These are phyloP conservation scores for Porpolomopsis calyptriformis DNA, from an alignment of 768 basidiomycete species.

Conservation along the genomic window DNA sequence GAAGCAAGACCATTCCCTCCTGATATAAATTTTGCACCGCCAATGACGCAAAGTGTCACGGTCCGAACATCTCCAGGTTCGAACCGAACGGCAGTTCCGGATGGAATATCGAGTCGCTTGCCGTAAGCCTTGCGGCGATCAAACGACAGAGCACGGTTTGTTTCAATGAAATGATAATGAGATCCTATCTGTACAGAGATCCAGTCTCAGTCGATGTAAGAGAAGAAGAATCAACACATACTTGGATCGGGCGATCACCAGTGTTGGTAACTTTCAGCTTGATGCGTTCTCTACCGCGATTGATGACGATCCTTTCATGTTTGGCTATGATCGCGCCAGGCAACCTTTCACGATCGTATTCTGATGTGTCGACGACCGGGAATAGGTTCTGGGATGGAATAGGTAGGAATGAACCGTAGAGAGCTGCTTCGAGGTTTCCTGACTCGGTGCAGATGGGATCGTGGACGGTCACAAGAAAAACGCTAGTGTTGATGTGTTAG, in stretches of 20 bases:
- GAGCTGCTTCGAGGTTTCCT: slow-evolving; percentile 69
- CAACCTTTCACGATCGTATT: slow-evolving; percentile 41
- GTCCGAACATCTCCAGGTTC: slow-evolving; percentile 88
- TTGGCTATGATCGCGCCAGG: slow-evolving; percentile 72
- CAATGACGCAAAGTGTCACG: slow-evolving; percentile 71
- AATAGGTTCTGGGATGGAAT: slow-evolving; percentile 59
- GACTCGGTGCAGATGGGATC: slow-evolving; percentile 82
- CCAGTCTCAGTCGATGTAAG: slow-evolving; percentile 1
- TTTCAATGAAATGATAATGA: slow-evolving; percentile 91
- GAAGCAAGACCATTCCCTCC: slow-evolving; percentile 74
- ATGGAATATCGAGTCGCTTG: slow-evolving; percentile 82
- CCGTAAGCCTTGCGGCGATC: slow-evolving; percentile 76
- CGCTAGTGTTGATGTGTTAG: slow-evolving; percentile 38
- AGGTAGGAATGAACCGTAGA: slow-evolving; percentile 93
- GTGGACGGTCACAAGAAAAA: slow-evolving; percentile 96
- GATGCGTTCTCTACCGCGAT: slow-evolving; percentile 60
- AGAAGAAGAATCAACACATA: slow-evolving; percentile 20
- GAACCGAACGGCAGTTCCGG: slow-evolving; percentile 93
- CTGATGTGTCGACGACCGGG: slow-evolving; percentile 38
- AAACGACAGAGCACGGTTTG: slow-evolving; percentile 70
- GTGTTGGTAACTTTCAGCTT: slow-evolving; percentile 74
- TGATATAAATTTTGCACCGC: slow-evolving; percentile 56
- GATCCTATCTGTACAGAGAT: slow-evolving; percentile 61
- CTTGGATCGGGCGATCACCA: slow-evolving; percentile 91
- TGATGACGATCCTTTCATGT: slow-evolving; percentile 61